Evolutionary conservation across 1,284 basidiomycete species (phyloP).

Genomic region (Melampsora abietis-canadensis): DNA sequence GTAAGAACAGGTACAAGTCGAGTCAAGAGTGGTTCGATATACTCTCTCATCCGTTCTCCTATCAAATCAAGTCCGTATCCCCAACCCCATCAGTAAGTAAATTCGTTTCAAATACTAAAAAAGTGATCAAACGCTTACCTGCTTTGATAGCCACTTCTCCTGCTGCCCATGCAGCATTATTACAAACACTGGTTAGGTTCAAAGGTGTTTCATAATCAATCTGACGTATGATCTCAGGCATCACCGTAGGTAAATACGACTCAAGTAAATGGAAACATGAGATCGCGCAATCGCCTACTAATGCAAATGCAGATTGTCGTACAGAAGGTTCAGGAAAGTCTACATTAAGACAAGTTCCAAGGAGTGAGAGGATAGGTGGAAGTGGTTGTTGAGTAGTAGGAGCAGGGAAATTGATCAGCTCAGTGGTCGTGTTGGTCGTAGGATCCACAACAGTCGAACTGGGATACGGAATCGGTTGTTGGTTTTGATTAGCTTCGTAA

Average conservation of each 20-base stretch:
- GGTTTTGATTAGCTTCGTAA: constrained; percentile 56
- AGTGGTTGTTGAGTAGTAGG: not conserved
- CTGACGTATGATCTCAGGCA: constrained; percentile 83
- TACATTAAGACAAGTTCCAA: constrained; percentile 33
- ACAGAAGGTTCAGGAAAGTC: constrained; percentile 77
- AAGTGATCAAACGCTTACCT: constrained; percentile 1
- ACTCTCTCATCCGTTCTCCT: constrained; percentile 78
- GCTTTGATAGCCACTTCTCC: constrained; percentile 76
- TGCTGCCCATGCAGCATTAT: constrained; percentile 99
- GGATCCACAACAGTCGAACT: no score
- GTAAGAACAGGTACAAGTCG: constrained; percentile 88
- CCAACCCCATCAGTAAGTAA: no score
- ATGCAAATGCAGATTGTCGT: constrained; percentile 91
- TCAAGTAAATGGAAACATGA: constrained; percentile 82
- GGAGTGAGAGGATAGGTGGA: constrained; percentile 21
- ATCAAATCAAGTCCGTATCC: constrained; percentile 56
- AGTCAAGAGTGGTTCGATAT: constrained; percentile 79
- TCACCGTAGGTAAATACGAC: constrained; percentile 77
- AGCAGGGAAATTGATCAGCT: not conserved
- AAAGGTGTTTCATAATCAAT: constrained; percentile 84
- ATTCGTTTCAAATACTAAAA: not conserved
- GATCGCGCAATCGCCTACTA: constrained; percentile 97
- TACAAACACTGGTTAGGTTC: constrained; percentile 92
- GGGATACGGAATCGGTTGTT: constrained; percentile 8
- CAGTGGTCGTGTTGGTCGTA: no score